These are phyloP conservation scores for Xerophyta viscosa DNA, from an alignment of 106 monocot species.

Conservation along the genomic window DNA sequence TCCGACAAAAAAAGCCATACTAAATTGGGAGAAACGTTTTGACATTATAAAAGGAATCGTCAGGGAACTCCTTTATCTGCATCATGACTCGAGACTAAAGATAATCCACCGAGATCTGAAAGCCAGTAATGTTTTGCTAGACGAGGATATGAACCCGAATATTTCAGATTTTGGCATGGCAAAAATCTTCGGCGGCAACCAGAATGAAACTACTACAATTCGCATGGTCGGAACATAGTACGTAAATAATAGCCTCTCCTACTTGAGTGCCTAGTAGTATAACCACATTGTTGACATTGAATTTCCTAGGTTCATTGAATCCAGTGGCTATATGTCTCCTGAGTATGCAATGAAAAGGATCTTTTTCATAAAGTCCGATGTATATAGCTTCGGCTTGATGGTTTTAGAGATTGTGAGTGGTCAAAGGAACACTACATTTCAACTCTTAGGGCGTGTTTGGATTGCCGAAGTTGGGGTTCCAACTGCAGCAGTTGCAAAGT, in stretches of 20 bases:
- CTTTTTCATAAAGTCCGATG: too few species aligned
- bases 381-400: too few species aligned
- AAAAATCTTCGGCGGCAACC: constrained; percentile 1
- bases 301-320: background rate
- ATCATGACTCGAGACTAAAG: constrained; percentile 2
- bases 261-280: too few species aligned
- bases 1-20: background rate
- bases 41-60: constrained; percentile 9
- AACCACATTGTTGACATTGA: too few species aligned
- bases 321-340: background rate
- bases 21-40: constrained; percentile 5
- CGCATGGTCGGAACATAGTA: too few species aligned
- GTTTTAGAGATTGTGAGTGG: too few species aligned
- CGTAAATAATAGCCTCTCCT: too few species aligned
- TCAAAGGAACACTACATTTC: too few species aligned
- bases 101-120: constrained; percentile 2
- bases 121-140: background rate
- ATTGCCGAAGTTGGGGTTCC: too few species aligned
- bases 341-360: background rate
- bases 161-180: constrained; percentile 13
- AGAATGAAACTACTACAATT: constrained; percentile 3
- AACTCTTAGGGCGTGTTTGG: too few species aligned
- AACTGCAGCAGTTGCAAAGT: too few species aligned
- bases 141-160: constrained; percentile 6
- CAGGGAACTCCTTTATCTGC: constrained; percentile 1